phyloP scores from a whole-genome alignment of 2,329 filamentous ascomycete genomes.

The Rhinocladiella similis region DNA sequence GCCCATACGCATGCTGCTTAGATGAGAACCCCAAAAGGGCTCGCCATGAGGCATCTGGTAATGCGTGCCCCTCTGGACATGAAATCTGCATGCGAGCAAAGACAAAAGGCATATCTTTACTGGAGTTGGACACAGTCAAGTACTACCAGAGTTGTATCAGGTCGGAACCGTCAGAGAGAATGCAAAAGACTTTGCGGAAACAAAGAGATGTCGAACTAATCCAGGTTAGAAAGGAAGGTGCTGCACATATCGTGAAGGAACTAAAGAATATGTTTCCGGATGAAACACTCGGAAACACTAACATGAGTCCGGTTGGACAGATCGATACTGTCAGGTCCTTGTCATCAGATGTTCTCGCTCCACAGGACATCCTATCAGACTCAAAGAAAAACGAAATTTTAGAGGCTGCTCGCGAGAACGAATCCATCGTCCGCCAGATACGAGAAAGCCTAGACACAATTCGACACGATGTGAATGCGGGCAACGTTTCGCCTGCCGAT shows the following conservation, averaged over 20 bases:
- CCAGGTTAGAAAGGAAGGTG: constrained; percentile 26
- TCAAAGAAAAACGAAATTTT: constrained; percentile 24
- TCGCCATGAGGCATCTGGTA: not conserved
- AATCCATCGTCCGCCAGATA: constrained; percentile 25
- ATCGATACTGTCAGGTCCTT: not conserved
- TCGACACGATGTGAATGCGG: constrained; percentile 25
- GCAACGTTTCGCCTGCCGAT: constrained; percentile 22
- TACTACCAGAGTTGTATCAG: constrained; percentile 27
- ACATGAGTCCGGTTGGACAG: constrained; percentile 1
- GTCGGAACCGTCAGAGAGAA: constrained; percentile 25
- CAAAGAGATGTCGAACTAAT: constrained; percentile 29
- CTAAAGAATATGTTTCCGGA: constrained; percentile 16
- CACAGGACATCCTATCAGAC: constrained; percentile 20
- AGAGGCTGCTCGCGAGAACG: constrained; percentile 27
- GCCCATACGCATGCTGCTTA: constrained; percentile 21
- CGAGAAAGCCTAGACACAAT: constrained; percentile 25
- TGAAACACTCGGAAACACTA: constrained; percentile 6
- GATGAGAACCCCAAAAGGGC: constrained; percentile 11
- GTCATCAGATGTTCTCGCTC: constrained; percentile 16
- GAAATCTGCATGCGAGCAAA: constrained; percentile 27
- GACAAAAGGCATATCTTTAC: constrained; percentile 26
- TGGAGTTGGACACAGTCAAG: constrained; percentile 30
- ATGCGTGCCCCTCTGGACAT: constrained; percentile 20
- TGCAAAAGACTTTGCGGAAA: constrained; percentile 29
- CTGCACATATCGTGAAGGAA: constrained; percentile 19